Base-by-base conservation (phyloP, 768 basidiomycete species). In the Podaxis sp. region DNA sequence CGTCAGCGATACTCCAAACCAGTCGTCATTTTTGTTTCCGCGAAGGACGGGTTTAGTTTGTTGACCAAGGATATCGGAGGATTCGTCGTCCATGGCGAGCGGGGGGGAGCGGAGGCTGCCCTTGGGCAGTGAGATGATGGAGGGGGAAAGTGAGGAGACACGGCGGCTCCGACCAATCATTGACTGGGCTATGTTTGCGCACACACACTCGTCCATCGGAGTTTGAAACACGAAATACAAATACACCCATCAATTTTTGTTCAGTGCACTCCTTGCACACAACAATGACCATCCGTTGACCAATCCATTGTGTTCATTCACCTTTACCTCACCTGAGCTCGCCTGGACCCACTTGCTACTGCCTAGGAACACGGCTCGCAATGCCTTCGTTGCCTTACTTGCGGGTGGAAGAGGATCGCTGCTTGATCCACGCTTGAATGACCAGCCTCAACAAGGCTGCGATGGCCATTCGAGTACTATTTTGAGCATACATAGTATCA, bases 331-430 rank as follows among this genome's bases (percentile, higher is more conserved):
- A 61, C 64, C 38, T 67, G 61, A 60, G 63, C 63, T 53, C 60
- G 41, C 64, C 64, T 56, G 58, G 64, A 59, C 65, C 66, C 59
- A 90, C 87, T 78, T 78, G 77, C 86, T 77, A 73, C 77, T 82
- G 88, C 88, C 89, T 88, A 83, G 89, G 83, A 78, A 89, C 89
- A 91, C 74, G 80, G 89, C 86, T 71, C 66, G 71, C 74, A 64
- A 67, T 88, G 88, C 89, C 84, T 82, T 91, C 87, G 89, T 89
- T 82, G 74, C 88, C 85, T 86, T 82, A 89, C 88, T 85, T 79
- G 88, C 78, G 78, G 64, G 87, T 90, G 89, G 89, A 79, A 90
- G 82, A 90, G 70, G 54, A 82, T 60, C 56, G 66, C 52, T 73
- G 75, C 84, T 75, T 80, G 83, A 84, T 90, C 89, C 89, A 90